phyloP scores from a whole-genome alignment of 371 early-diverging fungal species.

The Polyrhizophydium stewartii region DNA sequence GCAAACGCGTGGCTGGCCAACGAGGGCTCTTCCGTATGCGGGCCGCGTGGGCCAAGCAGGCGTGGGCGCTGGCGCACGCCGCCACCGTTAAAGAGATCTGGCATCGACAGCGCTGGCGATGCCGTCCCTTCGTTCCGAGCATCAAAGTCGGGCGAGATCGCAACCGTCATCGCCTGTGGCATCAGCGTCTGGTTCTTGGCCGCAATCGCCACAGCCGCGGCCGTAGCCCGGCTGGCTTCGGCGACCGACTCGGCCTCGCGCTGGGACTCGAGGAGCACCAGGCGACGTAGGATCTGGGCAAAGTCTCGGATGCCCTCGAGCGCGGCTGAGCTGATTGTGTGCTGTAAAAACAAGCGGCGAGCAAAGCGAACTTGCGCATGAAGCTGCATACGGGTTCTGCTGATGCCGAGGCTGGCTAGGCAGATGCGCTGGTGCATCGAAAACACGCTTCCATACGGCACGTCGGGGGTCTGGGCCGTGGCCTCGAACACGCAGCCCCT shows the following conservation, averaged over 20 bases:
- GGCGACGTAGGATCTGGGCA: not conserved
- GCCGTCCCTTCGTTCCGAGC: no score
- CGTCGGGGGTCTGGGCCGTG: not conserved
- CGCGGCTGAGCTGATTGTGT: not conserved
- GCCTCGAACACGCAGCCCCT: constrained; percentile 5
- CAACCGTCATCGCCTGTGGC: no score
- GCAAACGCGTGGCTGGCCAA: no score
- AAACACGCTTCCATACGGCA: constrained; percentile 1
- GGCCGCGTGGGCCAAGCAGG: not conserved
- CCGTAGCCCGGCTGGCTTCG: no score
- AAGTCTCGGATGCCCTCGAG: not conserved
- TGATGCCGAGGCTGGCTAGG: not conserved
- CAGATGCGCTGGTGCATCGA: not conserved
- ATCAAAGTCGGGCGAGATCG: no score
- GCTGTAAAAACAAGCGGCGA: not conserved
- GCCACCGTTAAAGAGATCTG: no score
- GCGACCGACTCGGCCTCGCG: no score
- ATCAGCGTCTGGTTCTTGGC: no score
- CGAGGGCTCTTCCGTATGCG: not conserved
- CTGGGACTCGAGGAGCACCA: not conserved
- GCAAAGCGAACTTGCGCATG: not conserved
- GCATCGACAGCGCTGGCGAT: no score
- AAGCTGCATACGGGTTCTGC: not conserved
- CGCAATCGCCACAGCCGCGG: no score
- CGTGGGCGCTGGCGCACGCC: no score